Percentiles rank a stretch among this genome's conserved stretches.
phyloP scores from a whole-genome alignment of 192 early-diverging fungal species.

The Spinellus fusiger region DNA sequence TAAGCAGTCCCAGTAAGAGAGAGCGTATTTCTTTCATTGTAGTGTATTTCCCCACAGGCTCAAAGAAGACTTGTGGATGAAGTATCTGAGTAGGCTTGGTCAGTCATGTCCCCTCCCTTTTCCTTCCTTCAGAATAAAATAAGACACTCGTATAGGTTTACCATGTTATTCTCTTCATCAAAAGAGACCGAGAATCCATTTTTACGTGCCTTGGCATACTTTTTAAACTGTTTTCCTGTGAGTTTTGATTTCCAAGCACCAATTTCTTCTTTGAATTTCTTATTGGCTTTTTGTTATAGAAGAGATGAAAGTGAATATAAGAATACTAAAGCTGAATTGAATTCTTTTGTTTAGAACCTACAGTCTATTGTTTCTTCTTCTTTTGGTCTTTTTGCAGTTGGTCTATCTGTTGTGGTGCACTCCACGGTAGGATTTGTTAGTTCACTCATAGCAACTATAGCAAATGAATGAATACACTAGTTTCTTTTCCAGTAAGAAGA shows the following conservation, averaged over 20 bases:
- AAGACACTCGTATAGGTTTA: background rate
- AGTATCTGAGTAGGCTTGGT: background rate
- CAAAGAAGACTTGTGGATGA: background rate
- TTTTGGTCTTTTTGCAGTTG: background rate
- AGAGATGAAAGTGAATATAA: background rate
- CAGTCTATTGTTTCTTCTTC: too few species aligned
- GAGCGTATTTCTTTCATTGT: slow-evolving; percentile 6
- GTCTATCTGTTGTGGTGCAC: background rate
- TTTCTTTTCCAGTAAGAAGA: too few species aligned
- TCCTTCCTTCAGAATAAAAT: background rate
- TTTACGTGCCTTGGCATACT: background rate
- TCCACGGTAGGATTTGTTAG: too few species aligned
- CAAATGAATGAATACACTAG: too few species aligned
- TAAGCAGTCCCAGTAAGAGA: background rate
- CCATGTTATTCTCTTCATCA: background rate
- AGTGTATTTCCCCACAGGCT: background rate
- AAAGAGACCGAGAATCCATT: background rate
- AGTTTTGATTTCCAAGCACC: background rate
- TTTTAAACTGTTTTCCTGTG: slow-evolving; percentile 3
- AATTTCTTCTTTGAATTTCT: background rate
- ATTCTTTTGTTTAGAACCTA: background rate
- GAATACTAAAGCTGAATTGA: background rate
- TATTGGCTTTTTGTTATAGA: background rate
- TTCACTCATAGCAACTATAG: too few species aligned
- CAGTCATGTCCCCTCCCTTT: background rate